Evolutionary conservation across 805 yeast species (phyloP), one percentile per base, ranked within the genome.

Genomic region (Saccharomyces jurei): DNA sequence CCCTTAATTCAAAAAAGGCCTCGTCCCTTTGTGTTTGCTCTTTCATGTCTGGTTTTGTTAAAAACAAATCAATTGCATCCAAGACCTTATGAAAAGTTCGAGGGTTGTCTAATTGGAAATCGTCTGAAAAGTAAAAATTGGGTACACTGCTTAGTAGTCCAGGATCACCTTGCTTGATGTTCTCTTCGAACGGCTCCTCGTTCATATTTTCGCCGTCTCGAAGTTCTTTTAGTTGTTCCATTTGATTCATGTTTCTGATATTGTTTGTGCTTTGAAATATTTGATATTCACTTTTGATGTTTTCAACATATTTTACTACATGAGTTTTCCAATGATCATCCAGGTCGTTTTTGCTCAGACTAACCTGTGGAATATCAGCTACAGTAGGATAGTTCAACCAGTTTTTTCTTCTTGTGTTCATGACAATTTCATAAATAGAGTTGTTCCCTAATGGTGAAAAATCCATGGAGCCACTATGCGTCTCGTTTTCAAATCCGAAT

Each of bases 51-150:
- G 68, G 63, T 36, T 65, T 71, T 9, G 70, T 68, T 6, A 68
- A 60, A 13, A 61, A 54, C 22, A 81, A 72, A 21, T 79, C 78
- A 2, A 81, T 72, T 46, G 79, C 80, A 48, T 83, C 89, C 13
- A 87, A 77, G 2, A 91, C 96, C 55, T 80, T 75, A 53, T 83
- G 82, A 68, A 92, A 92, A 1, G 84, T 77, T 54, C 96, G 77
- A 6, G 97, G 97, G 66, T 94, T 89, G 62, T 94, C 97, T 44
- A 94, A 75, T 58, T 88, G 77, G 70, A 94, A 94, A 46, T 82
- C 79, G 6, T 79, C 74, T 27, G 79, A 80, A 58, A 86, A 83
- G 62, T 80, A 94, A 1, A 89, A 81, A 2, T 73, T 69, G 0
- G 99, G 98, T 5, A 94, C 69, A 27, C 63, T 63, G 17, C 64